phyloP scores from a whole-genome alignment of 139 green algal species.

The Parachlorella kessleri region DNA sequence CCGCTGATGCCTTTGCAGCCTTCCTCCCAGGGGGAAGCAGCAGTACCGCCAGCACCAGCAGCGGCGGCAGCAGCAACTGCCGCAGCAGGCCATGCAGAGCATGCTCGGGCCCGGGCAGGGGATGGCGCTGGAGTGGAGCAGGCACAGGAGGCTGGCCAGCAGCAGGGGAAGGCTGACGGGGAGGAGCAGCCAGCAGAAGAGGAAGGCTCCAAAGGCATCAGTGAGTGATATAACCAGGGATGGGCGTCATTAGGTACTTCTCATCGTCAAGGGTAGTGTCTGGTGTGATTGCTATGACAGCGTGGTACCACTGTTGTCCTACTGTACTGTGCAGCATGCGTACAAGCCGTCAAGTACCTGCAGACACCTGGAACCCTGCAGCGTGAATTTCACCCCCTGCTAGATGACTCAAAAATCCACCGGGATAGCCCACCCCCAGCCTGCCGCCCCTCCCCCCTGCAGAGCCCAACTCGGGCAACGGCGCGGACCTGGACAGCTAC shows the following conservation, averaged over 20 bases:
- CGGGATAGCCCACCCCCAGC: not conserved
- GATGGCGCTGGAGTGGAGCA: too few relatives aligned
- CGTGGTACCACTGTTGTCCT: not conserved
- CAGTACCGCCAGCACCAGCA: too few relatives aligned
- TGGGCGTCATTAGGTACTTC: not conserved
- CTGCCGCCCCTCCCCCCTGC: not conserved
- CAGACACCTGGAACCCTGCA: not conserved
- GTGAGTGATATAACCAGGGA: slow-evolving; percentile 1
- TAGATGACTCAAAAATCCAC: not conserved
- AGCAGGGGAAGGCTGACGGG: too few relatives aligned
- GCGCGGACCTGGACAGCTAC: slow-evolving; percentile 84
- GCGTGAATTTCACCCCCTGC: not conserved
- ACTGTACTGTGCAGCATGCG: not conserved
- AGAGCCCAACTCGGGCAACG: slow-evolving; percentile 87
- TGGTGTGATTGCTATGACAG: not conserved
- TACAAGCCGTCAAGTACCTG: not conserved
- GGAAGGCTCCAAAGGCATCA: not conserved
- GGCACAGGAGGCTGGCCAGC: too few relatives aligned
- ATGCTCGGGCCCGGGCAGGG: too few relatives aligned
- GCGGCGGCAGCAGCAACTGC: too few relatives aligned
- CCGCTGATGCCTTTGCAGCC: too few relatives aligned
- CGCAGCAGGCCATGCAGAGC: too few relatives aligned
- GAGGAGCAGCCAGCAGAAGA: slow-evolving; percentile 9
- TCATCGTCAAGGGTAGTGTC: not conserved
- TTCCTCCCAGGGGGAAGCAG: too few relatives aligned